phyloP scores from a whole-genome alignment of 805 yeast genomes.

The Lachancea waltii region DNA sequence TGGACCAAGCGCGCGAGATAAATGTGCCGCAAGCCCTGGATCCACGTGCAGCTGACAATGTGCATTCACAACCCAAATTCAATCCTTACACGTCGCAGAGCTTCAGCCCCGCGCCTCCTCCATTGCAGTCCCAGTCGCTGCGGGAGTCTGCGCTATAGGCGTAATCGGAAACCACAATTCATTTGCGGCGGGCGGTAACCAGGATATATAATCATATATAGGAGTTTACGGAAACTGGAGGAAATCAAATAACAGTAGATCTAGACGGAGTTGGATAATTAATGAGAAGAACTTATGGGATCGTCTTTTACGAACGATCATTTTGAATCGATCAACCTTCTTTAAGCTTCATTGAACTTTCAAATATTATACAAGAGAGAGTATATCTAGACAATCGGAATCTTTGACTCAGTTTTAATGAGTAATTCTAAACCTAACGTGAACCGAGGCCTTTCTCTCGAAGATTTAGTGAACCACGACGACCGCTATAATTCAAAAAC shows the following conservation, averaged over 20 bases:
- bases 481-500: slow-evolving; percentile 13
- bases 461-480: slow-evolving; percentile 34
- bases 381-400: no score
- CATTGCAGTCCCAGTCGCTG: slow-evolving; percentile 5
- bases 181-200: no score
- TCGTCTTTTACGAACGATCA: no score
- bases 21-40: slow-evolving; percentile 1
- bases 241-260: not conserved
- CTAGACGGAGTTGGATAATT: not conserved
- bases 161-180: not conserved
- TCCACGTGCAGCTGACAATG: slow-evolving; percentile 11
- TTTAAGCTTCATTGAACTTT: no score
- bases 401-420: no score
- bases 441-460: slow-evolving; percentile 31
- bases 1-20: slow-evolving; percentile 17
- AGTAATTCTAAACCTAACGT: slow-evolving; percentile 13
- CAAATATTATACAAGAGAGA: no score
- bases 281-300: no score
- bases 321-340: no score
- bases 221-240: not conserved
- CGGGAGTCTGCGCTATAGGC: slow-evolving; percentile 1
- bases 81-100: slow-evolving; percentile 63
- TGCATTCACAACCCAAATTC: slow-evolving; percentile 40
- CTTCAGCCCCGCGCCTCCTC: slow-evolving; percentile 43
- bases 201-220: no score